A percentile compares a stretch with the other conserved stretches of the same genome.
These are phyloP conservation scores for Wickerhamiella cacticola DNA, from an alignment of 805 yeast species.

Conservation along the genomic window DNA sequence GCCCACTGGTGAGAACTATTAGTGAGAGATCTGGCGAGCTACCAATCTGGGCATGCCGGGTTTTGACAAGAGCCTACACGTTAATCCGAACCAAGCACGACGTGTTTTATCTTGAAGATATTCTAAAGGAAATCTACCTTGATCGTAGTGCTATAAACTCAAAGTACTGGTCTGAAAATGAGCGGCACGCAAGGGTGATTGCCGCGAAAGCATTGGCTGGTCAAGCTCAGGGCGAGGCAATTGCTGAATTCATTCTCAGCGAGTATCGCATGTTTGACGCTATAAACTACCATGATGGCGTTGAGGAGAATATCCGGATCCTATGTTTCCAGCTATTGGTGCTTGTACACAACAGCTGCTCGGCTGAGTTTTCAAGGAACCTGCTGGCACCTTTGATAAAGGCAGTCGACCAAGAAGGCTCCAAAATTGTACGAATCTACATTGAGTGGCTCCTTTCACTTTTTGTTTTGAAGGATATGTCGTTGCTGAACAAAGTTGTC, in stretches of 20 bases:
- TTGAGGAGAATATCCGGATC: constrained; percentile 56
- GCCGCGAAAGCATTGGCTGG: constrained; percentile 37
- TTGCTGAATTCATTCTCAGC: background rate
- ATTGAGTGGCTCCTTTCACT: constrained; percentile 66
- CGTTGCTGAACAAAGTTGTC: constrained; percentile 12
- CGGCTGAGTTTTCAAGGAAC: constrained; percentile 20
- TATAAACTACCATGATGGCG: constrained; percentile 47
- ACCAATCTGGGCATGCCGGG: constrained; percentile 38
- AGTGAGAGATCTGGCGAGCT: constrained; percentile 20
- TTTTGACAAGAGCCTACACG: constrained; percentile 37
- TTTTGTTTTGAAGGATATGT: constrained; percentile 28
- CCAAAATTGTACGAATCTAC: constrained; percentile 64
- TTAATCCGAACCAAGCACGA: constrained; percentile 45
- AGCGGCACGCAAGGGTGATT: constrained; percentile 41
- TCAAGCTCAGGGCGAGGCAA: constrained; percentile 12
- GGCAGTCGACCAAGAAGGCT: constrained; percentile 48
- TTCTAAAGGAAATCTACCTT: constrained; percentile 34
- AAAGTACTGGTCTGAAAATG: constrained; percentile 45
- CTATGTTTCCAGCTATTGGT: constrained; percentile 44
- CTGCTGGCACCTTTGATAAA: constrained; percentile 25
- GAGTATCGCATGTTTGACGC: constrained; percentile 38
- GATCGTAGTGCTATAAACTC: constrained; percentile 28
- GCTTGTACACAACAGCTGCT: constrained; percentile 31
- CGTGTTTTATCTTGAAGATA: constrained; percentile 46
- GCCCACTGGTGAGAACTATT: constrained; percentile 41